Conservation (phyloP, 2,329 filamentous ascomycete genomes). For the Kalaharituber pfeilii region DNA sequence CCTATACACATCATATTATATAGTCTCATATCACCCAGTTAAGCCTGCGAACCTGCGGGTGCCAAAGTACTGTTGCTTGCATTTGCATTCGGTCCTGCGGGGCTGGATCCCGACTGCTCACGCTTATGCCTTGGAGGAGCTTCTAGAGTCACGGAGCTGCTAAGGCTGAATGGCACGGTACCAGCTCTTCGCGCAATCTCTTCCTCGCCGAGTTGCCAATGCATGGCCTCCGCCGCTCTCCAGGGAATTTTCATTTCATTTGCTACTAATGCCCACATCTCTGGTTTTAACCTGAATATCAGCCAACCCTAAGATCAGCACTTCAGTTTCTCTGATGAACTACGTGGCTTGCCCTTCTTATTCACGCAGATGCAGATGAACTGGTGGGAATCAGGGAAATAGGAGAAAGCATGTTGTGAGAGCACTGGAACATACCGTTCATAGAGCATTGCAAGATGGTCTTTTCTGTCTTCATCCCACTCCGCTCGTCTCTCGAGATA, state of each 20-base stretch:
- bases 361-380: background rate
- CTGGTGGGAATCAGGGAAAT: background rate
- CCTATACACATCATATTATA: background rate
- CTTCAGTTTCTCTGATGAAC: too few relatives aligned
- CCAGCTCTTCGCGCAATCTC: conserved; percentile 91
- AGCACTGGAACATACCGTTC: conserved; percentile 55
- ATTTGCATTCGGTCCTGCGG: conserved; percentile 1
- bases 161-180: conserved; percentile 65
- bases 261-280: conserved; percentile 94
- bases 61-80: background rate
- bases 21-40: background rate
- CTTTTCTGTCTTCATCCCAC: conserved; percentile 96
- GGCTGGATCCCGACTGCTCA: conserved; percentile 6
- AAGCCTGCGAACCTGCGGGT: background rate
- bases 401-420: background rate
- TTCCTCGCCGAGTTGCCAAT: conserved; percentile 84
- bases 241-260: conserved; percentile 91
- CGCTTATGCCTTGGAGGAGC: conserved; percentile 14
- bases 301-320: too few relatives aligned
- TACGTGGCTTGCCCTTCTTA: background rate
- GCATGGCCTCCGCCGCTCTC: conserved; percentile 93
- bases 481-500: conserved; percentile 84
- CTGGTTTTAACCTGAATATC: conserved; percentile 66
- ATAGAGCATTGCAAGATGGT: conserved; percentile 85
- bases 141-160: conserved; percentile 37